Evolutionary conservation across 73 alveolate species (phyloP), one percentile per base, ranked within the genome.

Genomic region (Loxodes magnus): DNA sequence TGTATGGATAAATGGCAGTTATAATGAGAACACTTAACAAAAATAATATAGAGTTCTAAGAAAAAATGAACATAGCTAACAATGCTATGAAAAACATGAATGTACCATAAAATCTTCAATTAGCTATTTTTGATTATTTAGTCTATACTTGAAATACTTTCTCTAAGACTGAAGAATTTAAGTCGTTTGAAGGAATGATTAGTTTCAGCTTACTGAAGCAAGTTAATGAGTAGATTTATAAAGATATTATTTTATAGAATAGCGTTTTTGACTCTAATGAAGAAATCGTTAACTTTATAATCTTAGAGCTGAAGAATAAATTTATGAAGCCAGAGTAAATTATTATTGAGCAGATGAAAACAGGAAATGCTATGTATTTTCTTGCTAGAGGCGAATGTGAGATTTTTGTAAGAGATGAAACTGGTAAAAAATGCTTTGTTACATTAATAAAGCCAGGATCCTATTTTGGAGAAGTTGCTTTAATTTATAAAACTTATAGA

Each of bases 401-500:
- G 4, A 77, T 74, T n/a, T 20, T 35, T 17, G 37, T 56, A 3
- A 33, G 38, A 23, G 79, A 67, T 27, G 50, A 36, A 22, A 35
- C 41, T 3, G 61, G 55, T 22, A 76, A 60, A 42, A 71, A 51
- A 21, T 65, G 56, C 39, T 55, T 63, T 33, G 87, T 89, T n/a
- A 74, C 76, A 50, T 67, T 70, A 24, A 61, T 92, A 22, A 61
- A 42, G 5, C 74, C 77, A 5, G 99, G 99, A 17, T 81, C 64
- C 49, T 63, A 81, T 6, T 93, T 93, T 42, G 99, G 99, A 3
- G 99, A 93, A 63, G 53, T 92, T 10, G 95, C 96, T 25, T 55
- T 93, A 22, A 54, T 88, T 4, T 80, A 80, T 50, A 62, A 69
- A 36, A 67, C 84, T 34, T 79, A 69, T 36, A 70, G 99, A 50